phyloP scores from a whole-genome alignment of 2,329 filamentous ascomycete species.

The Colletotrichum tropicale region DNA sequence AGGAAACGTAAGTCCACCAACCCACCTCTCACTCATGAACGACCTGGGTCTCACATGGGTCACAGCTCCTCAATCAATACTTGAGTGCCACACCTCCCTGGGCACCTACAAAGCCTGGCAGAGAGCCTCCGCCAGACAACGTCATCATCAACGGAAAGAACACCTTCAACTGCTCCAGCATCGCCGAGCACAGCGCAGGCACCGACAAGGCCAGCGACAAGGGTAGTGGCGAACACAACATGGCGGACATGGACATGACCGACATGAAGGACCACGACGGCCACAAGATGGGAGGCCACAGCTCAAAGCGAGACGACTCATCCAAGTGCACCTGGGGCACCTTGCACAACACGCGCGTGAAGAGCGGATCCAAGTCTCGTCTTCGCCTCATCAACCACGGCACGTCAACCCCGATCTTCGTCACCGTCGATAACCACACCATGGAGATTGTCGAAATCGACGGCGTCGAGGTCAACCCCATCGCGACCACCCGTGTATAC shows the following conservation, averaged over 20 bases:
- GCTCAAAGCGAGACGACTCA: neutral
- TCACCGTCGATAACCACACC: conserved; percentile 42
- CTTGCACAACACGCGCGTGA: conserved; percentile 34
- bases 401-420: conserved; percentile 40
- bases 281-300: neutral
- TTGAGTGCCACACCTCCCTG: conserved; percentile 33
- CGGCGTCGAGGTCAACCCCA: conserved; percentile 40
- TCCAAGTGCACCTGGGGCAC: conserved; percentile 32
- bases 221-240: neutral
- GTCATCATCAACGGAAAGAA: conserved; percentile 43
- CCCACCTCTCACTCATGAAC: neutral
- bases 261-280: neutral
- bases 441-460: conserved; percentile 43
- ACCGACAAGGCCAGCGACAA: neutral
- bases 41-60: conserved; percentile 21
- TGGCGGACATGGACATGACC: conserved; percentile 1
- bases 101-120: conserved; percentile 36
- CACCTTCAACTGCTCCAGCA: conserved; percentile 35
- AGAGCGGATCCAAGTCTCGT: conserved; percentile 29
- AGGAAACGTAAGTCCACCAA: conserved; percentile 29
- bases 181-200: conserved; percentile 20
- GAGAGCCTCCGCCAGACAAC: conserved; percentile 45
- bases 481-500: conserved; percentile 36
- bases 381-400: conserved; percentile 45
- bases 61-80: conserved; percentile 34